Base-by-base conservation (phyloP, 2,329 filamentous ascomycete genomes). In the Epichloe uncinata region DNA sequence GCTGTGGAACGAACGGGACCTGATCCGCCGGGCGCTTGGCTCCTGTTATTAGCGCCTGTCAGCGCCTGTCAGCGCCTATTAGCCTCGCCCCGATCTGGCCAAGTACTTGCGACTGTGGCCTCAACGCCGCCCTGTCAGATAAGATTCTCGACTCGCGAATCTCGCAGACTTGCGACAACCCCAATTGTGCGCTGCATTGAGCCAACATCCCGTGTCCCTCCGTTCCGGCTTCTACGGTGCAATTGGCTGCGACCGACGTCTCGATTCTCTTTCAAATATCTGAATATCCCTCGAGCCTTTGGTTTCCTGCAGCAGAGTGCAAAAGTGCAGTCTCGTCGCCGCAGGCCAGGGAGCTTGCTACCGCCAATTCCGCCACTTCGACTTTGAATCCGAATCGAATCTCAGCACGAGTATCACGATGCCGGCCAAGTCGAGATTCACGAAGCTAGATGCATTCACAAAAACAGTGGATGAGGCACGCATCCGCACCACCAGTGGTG, bases 391-490 rank as follows among this genome's bases (percentile, higher is more conserved):
- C 41, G 12, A 35, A 12, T 20, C 16, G n/a, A 20, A 15, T 22
- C 12, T 43, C 20, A 22, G 9, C 22, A 22, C 22, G 20, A n/a
- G 1, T n/a, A 35, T 45, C 47, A 48, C 56, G 46, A 97, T 97
- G 93, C 75, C 90, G 57, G 72, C 84, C 63, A 95, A 95, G 74
- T 95, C 88, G 59, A 84, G 93, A 68, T 96, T 98, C 66, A 95
- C 87, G 53, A 84, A 85, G 79, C 87, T 98, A 56, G 93, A 98
- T 70, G 93, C 93, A 76, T 98, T 98, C 67, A 95, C 91, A 47
- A 98, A 98, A 72, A 98, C 93, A 12, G 93, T 98, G 59, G 93
- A 98, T 68, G 93, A 98, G 81, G 93, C 94, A 57, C 82, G 93
- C 60, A 82, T 98, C 65, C 85, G 94, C 61, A 98, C 93, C 34